Conservation (phyloP, 108 stramenopile genomes). For the Nitzschia sp. region DNA sequence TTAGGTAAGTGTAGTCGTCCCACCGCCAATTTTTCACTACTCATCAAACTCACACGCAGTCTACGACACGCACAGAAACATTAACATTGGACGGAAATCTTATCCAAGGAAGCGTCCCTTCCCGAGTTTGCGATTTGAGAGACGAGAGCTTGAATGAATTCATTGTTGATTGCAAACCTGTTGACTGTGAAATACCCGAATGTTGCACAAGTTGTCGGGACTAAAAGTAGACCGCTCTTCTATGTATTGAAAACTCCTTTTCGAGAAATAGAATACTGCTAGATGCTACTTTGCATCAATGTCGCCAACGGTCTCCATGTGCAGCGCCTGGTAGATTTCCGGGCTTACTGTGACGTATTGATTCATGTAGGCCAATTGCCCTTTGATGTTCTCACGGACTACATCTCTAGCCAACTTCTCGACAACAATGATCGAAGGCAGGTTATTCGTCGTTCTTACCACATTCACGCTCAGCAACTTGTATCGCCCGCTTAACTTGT, state of each 20-base stretch:
- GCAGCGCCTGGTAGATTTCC: conserved; percentile 64
- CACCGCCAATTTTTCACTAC: no score
- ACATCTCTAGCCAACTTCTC: conserved; percentile 60
- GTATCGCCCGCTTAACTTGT: conserved; percentile 66
- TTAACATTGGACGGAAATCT: conserved; percentile 35
- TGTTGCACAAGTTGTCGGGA: conserved; percentile 43
- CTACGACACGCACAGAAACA: conserved; percentile 2
- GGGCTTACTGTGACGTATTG: conserved; percentile 68
- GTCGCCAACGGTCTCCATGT: conserved; percentile 68
- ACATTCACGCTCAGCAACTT: conserved; percentile 57
- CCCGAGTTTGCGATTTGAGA: conserved; percentile 53
- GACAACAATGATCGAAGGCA: conserved; percentile 68
- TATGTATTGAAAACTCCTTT: neutral
- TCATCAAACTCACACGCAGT: neutral
- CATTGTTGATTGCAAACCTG: conserved; percentile 43
- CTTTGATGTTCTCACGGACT: conserved; percentile 60
- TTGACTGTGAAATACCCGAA: conserved; percentile 35
- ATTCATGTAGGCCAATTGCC: conserved; percentile 60
- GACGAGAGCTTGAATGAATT: conserved; percentile 20
- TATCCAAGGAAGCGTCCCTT: conserved; percentile 46
- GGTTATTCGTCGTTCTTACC: conserved; percentile 69
- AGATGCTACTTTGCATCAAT: neutral
- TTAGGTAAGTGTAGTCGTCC: conserved; percentile 14
- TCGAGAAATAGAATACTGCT: no score
- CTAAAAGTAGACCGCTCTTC: neutral